Evolutionary conservation across 352 stramenopile genomes (phyloP).

Genomic region (Aphanomyces stellatus): DNA sequence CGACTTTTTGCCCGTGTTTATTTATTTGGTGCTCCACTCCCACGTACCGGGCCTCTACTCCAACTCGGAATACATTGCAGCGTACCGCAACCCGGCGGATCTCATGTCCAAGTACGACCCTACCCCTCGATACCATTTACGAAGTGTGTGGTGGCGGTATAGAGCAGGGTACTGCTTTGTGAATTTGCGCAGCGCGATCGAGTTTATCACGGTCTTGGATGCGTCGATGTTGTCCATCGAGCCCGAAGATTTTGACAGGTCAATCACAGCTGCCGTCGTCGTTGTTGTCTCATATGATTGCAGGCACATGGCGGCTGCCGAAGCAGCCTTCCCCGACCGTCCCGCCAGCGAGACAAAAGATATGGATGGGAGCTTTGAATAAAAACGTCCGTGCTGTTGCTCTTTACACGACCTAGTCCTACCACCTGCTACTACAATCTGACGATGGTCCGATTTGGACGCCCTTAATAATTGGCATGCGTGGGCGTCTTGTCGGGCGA

Average conservation of each 20-base stretch:
- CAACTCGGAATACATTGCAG: conserved; percentile 88
- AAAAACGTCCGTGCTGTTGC: neutral
- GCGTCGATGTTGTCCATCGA: conserved; percentile 75
- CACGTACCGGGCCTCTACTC: conserved; percentile 79
- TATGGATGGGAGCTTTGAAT: no score
- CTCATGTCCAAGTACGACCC: conserved; percentile 82
- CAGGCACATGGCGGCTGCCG: neutral
- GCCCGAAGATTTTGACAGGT: conserved; percentile 69
- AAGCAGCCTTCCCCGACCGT: no score
- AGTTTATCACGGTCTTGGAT: conserved; percentile 85
- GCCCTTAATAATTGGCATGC: no score
- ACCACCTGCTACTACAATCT: no score
- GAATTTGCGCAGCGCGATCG: conserved; percentile 84
- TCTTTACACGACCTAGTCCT: no score
- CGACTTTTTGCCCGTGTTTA: conserved; percentile 89
- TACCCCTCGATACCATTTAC: neutral
- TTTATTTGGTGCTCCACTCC: conserved; percentile 88
- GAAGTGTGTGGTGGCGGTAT: neutral
- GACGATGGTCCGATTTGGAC: no score
- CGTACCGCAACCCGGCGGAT: conserved; percentile 79
- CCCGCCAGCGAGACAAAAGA: no score
- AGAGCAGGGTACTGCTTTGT: conserved; percentile 89
- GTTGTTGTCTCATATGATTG: no score
- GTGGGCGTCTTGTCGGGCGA: neutral
- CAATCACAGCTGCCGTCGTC: no score